Base-by-base conservation (phyloP, 495 filamentous ascomycete genomes). In the Thermothielavioides terrestris region DNA sequence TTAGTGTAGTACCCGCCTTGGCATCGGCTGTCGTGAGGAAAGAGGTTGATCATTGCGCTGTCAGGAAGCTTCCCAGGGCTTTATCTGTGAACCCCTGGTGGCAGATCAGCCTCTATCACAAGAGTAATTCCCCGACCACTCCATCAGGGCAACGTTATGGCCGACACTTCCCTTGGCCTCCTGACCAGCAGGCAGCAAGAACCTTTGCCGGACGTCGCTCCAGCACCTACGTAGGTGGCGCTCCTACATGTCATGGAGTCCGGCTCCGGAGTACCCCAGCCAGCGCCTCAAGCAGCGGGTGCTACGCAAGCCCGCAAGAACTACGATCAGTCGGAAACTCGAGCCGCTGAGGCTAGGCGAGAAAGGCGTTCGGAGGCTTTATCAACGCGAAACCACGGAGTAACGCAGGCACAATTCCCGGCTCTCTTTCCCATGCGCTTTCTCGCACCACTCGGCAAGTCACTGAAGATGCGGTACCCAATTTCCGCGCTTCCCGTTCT, bases 381-480 rank as follows among this genome's bases (percentile, higher is more conserved):
- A 52, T 52, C 41, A 45, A 31, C 38, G 41, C n/a, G 30, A 9
- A 20, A 9, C 30, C 49, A 17, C 41, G 28, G 31, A 44, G 32
- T 28, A 15, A 43, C 32, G 38, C 49, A 32, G 23, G 37, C 22
- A 22, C 39, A 49, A 43, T 25, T 52, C 35, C 34, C n/a, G 44
- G 14, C 3, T 10, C 15, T 35, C n/a, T 15, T 20, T 37, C 5
- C 34, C 3, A 25, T 25, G 5, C 22, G 15, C 23, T 20, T 27
- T 35, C 43, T 11, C 27, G 42, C 11, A 20, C 28, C 18, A 11
- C 21, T 6, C 36, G 31, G 15, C 27, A 6, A 37, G 4, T 42
- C 23, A 9, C 36, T 25, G 17, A 53, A 6, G 21, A 53, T 53
- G 51, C 44, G 36, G 44, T 43, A 23, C 30, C 30, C 37, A 5